Base-by-base conservation (phyloP, 306 rosid species). In the Lathyrus aphaca region DNA sequence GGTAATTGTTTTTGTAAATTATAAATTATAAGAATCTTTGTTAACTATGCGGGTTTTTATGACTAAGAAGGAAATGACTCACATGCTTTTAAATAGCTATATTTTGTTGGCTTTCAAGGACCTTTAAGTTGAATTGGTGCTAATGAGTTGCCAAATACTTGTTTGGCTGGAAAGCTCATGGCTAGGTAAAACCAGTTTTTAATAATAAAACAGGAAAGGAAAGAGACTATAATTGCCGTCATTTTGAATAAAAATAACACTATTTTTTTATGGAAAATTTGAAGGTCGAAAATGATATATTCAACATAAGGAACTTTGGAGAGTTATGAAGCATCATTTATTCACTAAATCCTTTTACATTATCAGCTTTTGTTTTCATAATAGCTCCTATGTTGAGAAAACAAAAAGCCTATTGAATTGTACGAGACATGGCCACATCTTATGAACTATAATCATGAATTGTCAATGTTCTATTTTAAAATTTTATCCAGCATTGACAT, bases 101-200 rank as follows among this genome's bases (percentile, higher is more conserved):
- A 12, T 35, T 21, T 2, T 7, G 39, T 21, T 66, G 66, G 62
- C 51, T 21, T 35, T 50, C 25, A n/a, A 42, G 39, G 39, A 54
- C 39, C 54, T 54, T 63, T 44, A 21, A 43, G 29, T 60, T 43
- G 50, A 58, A 68, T 66, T 46, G 60, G 19, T 60, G 16, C 69
- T 29, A 60, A 35, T 37, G 29, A 37, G 39, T 30, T 69, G 21
- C 23, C 37, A 16, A 27, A 39, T 49, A 38, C 23, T 12, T 66
- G 21, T 30, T 32, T 57, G 60, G 21, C 11, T 10, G 50, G 50
- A 69, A 27, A 17, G 48, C 50, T 51, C 18, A 25, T 35, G 14
- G 53, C 19, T 15, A 15, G 25, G 8, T 27, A 13, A 42, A 35
- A 35, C 39, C 39, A 35, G 39, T 35, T 32, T 6, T 32, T 35